Evolutionary conservation across 148 eudicot species (phyloP), one percentile per base, ranked within the genome.

Genomic region (Vaccinium corymbosum): DNA sequence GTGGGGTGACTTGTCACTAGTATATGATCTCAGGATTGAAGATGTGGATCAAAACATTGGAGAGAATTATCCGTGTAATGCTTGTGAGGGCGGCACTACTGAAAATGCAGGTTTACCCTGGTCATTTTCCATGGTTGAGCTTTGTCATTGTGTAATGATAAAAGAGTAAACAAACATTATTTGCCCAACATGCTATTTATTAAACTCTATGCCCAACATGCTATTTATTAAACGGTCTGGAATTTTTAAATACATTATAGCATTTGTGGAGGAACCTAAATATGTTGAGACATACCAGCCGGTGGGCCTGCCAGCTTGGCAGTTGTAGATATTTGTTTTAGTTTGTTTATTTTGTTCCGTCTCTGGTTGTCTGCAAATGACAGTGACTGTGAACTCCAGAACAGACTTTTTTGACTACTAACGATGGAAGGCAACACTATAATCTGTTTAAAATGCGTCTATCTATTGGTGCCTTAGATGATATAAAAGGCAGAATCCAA

Each of bases 91-190:
- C 59, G 50, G 57, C 59, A 80, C 62, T 73, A 68, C 70, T 32
- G 81, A 75, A 82, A 82, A 70, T 82, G 25, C 83, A 87, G 83
- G 87, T 84, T 57, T 15, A 49, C 79, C 77, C 59, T 78, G 42
- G 20, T 17, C 8, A 57, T 66, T 81, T 78, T 57, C 71, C 68
- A 3, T 66, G 14, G 13, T 74, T 74, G 74, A 72, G 61, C 19
- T 79, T 71, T 85, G 74, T 61, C 51, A 72, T 52, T 38, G 32
- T 16, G 55, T n/a, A 61, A 25, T 25, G 25, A 66, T 25, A 66
- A 66, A n/a, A 66, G 72, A 66, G 25, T 15, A 66, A 61, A 35
- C 1, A 80, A 59, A 61, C 27, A 55, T 32, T 32, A 56, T 80
- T 80, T 42, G 29, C 25, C 66, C 42, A n/a, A 19, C 10, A 55